These are phyloP conservation scores for Helianthus tuberosus DNA, from an alignment of 129 eudicot genomes.

Conservation along the genomic window DNA sequence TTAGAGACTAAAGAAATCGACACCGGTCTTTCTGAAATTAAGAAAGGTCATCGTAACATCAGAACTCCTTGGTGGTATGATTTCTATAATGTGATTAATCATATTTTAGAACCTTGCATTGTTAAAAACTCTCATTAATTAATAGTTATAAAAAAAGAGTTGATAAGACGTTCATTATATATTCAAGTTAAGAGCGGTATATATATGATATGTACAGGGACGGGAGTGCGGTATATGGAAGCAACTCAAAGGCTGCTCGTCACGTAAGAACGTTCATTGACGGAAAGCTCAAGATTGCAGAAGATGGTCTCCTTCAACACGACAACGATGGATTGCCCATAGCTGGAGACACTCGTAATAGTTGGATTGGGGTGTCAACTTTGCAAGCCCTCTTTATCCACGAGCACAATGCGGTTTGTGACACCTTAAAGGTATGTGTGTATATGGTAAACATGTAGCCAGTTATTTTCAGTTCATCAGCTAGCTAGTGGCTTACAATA, in stretches of 20 bases:
- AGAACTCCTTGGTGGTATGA: conserved; percentile 79
- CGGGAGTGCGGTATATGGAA: conserved; percentile 61
- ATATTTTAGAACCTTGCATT: too few species aligned
- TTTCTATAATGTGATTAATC: not conserved
- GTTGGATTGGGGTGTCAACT: conserved; percentile 61
- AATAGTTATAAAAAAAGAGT: too few species aligned
- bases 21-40: conserved; percentile 45
- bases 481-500: too few species aligned
- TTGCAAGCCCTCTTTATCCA: conserved; percentile 61
- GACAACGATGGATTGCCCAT: conserved; percentile 38
- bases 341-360: conserved; percentile 58
- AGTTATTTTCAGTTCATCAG: not conserved
- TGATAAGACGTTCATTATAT: too few species aligned
- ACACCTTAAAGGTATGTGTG: conserved; percentile 46
- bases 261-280: conserved; percentile 55
- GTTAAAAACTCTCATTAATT: too few species aligned
- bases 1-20: conserved; percentile 49
- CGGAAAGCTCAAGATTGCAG: conserved; percentile 59
- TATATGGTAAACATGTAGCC: not conserved
- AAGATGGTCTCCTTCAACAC: conserved; percentile 54
- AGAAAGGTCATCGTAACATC: conserved; percentile 49
- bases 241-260: conserved; percentile 6
- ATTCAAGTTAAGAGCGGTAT: too few species aligned
- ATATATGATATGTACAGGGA: conserved; percentile 38
- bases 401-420: conserved; percentile 68